Base-by-base conservation (phyloP, 805 yeast genomes). In the Nakazawaea ernobii region DNA sequence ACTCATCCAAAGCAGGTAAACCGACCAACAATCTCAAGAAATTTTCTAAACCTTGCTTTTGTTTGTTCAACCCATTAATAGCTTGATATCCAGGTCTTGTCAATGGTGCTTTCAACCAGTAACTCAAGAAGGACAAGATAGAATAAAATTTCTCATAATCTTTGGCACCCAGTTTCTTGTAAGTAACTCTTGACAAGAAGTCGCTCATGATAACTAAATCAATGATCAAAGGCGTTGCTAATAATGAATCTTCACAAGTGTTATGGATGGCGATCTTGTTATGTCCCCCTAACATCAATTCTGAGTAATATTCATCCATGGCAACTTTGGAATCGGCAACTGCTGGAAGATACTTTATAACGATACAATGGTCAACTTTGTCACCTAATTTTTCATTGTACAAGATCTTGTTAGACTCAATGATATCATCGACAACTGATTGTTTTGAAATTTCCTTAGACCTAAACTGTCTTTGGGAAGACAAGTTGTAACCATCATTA, bases 311-410 rank as follows among this genome's bases (percentile, higher is more conserved):
- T 71, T 92, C 97, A 68, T 91, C 98, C 97, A 91, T 92, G 45
- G 98, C 98, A 54, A 91, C 96, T 74, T 91, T 91, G 54, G 94
- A 83, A 68, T 91, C 98, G 35, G 96, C 96, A 42, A 91, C 97
- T 8, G 97, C 97, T 48, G 87, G 86, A 63, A 92, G 71, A 67
- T 91, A 90, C 71, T 91, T 91, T 74, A 91, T 91, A 52, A 91
- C 97, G 65, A 91, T 91, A 70, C 95, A 86, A 68, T 91, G 98
- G 61, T 91, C 97, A 52, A 92, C 85, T 52, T 75, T 77, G 53
- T 80, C 75, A 42, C 96, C 96, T 39, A 72, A 62, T 67, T 86
- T 81, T 43, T 86, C 82, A 62, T 88, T 86, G 77, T 90, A 91
- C 54, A 91, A 71, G 57, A 91, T 80, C 55, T 81, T 76, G 68